Evolutionary conservation across 345 rosid species (phyloP).

Genomic region (Citrus maxima): DNA sequence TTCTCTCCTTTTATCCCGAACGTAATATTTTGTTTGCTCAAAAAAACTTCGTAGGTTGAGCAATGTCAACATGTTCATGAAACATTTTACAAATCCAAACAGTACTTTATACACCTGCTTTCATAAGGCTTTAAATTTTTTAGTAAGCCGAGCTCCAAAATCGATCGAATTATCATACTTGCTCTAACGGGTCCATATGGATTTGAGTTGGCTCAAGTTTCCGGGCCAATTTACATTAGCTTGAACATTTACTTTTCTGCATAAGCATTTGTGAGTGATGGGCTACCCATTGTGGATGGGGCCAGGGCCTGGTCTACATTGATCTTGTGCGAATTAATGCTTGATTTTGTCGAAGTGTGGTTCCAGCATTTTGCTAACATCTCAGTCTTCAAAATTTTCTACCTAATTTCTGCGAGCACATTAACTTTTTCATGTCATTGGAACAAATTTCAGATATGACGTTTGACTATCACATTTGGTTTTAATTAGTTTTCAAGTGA

Average conservation of each 20-base stretch:
- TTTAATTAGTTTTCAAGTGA: background rate
- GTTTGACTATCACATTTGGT: background rate
- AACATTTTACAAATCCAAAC: background rate
- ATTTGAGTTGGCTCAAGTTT: background rate
- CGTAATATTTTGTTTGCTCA: no score
- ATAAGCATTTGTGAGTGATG: background rate
- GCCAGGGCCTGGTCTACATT: background rate
- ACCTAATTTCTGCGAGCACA: background rate
- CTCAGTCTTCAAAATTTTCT: background rate
- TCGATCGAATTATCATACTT: background rate
- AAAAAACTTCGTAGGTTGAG: no score
- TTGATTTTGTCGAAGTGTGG: background rate
- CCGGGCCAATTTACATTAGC: background rate
- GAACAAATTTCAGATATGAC: background rate
- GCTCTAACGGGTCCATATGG: background rate
- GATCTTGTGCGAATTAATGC: background rate
- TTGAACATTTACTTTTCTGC: background rate
- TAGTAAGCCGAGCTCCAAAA: background rate
- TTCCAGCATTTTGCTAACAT: background rate
- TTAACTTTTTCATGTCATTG: background rate
- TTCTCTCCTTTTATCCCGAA: background rate
- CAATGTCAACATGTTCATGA: background rate
- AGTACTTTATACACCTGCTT: background rate
- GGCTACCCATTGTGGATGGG: background rate
- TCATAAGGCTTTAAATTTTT: background rate